Percentiles rank a stretch among this genome's conserved stretches.
Evolutionary conservation across 202 grass and related monocot genomes (phyloP).

Genomic region (Saccharum hybrid): DNA sequence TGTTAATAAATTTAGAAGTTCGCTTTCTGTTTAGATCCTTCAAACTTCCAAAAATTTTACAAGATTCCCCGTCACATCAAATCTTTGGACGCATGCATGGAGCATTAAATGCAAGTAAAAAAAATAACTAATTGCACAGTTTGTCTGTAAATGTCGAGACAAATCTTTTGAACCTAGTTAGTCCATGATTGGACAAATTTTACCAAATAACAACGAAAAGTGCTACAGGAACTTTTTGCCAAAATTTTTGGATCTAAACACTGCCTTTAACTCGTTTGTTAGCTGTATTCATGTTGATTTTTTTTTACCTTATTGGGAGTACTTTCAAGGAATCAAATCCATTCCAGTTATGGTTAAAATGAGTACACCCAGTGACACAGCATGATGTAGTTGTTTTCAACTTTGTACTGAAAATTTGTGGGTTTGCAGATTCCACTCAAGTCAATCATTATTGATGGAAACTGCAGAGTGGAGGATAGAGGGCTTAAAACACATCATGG

Average conservation of each 20-base stretch:
- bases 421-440: conserved; percentile 73
- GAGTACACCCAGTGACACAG: background rate
- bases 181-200: too few relatives aligned
- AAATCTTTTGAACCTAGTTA: too few relatives aligned
- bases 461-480: conserved; percentile 94
- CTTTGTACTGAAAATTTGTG: conserved; percentile 28
- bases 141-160: too few relatives aligned
- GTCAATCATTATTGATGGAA: conserved; percentile 81
- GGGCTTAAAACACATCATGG: conserved; percentile 95
- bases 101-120: too few relatives aligned
- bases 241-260: too few relatives aligned
- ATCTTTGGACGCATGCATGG: too few relatives aligned
- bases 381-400: conserved; percentile 23
- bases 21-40: too few relatives aligned
- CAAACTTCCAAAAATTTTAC: too few relatives aligned
- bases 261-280: background rate
- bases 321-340: background rate
- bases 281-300: conserved; percentile 27
- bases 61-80: too few relatives aligned
- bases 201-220: too few relatives aligned
- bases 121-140: too few relatives aligned
- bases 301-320: background rate
- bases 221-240: too few relatives aligned
- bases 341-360: background rate
- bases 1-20: background rate